Evolutionary conservation across 1,139 yeast genomes (phyloP).

Genomic region (Candida sp.): DNA sequence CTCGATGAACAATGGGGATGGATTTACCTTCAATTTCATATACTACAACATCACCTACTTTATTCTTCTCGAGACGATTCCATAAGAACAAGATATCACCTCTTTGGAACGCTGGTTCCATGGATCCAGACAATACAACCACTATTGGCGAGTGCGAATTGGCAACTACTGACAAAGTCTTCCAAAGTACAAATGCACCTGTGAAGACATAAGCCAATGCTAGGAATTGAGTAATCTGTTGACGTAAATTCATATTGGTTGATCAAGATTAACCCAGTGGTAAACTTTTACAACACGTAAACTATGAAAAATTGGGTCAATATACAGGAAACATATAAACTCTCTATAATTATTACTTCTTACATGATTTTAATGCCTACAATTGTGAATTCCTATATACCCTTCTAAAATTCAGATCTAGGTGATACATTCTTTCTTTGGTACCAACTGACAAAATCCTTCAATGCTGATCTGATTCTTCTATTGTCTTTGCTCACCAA

Average conservation of each 20-base stretch:
- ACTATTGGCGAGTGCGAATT: conserved; percentile 93
- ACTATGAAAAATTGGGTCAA: not conserved
- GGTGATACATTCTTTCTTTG: conserved; percentile 70
- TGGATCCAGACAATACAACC: conserved; percentile 95
- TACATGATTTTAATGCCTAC: not conserved
- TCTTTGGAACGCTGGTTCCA: conserved; percentile 99
- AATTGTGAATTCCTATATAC: not conserved
- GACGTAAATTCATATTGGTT: conserved; percentile 39
- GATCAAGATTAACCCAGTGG: not conserved
- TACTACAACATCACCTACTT: conserved; percentile 97
- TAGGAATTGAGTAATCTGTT: conserved; percentile 53
- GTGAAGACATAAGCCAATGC: conserved; percentile 77
- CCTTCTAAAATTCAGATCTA: conserved; percentile 28
- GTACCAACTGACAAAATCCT: conserved; percentile 82
- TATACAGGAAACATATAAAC: not conserved
- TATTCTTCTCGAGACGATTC: conserved; percentile 68
- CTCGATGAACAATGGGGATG: conserved; percentile 96
- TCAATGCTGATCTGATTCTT: conserved; percentile 64
- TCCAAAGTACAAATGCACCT: conserved; percentile 92
- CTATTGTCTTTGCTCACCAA: conserved; percentile 69
- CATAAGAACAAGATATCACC: conserved; percentile 92
- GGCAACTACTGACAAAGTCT: conserved; percentile 70
- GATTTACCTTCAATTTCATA: conserved; percentile 77
- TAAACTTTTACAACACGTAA: not conserved
- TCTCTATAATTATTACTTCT: no score